A percentile compares a stretch with the other conserved stretches of the same genome.
phyloP scores from a whole-genome alignment of 1,284 basidiomycete genomes.

The Ganoderma boninense region DNA sequence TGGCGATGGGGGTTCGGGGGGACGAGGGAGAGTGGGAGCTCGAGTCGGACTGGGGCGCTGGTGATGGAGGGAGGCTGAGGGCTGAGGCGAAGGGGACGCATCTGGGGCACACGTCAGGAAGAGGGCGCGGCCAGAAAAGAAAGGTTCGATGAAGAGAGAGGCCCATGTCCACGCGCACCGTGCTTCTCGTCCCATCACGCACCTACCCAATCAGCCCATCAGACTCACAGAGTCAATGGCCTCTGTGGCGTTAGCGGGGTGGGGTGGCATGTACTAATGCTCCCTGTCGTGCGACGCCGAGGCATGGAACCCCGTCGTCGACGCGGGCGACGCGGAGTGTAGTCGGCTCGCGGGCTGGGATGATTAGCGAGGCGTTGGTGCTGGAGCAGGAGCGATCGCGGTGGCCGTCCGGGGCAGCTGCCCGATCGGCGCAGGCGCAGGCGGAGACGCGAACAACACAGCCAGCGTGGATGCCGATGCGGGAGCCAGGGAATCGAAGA shows the following conservation, averaged over 20 bases:
- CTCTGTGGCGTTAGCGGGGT: slow-evolving; percentile 34
- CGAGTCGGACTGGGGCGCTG: background rate
- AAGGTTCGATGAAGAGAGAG: slow-evolving; percentile 25
- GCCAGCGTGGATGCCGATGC: background rate
- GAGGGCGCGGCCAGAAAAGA: slow-evolving; percentile 26
- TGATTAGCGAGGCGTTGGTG: slow-evolving; percentile 25
- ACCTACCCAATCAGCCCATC: slow-evolving; percentile 35
- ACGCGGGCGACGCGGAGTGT: background rate
- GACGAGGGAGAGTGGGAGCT: too few relatives aligned
- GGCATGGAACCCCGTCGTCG: slow-evolving; percentile 4
- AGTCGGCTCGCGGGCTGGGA: slow-evolving; percentile 3
- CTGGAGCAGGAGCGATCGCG: slow-evolving; percentile 20
- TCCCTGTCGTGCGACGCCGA: slow-evolving; percentile 31
- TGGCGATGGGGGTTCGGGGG: slow-evolving; percentile 1
- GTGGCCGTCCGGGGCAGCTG: slow-evolving; percentile 9
- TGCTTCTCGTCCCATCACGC: slow-evolving; percentile 35
- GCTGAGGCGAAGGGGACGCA: slow-evolving; percentile 26
- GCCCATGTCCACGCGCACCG: slow-evolving; percentile 32
- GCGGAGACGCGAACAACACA: background rate
- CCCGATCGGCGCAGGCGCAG: background rate
- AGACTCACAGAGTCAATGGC: slow-evolving; percentile 31
- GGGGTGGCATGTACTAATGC: slow-evolving; percentile 22
- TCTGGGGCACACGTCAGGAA: slow-evolving; percentile 31
- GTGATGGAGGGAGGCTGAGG: slow-evolving; percentile 7
- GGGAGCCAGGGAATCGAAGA: slow-evolving; percentile 9